Evolutionary conservation across 495 filamentous ascomycete genomes (phyloP).

Genomic region (Hypoxylon rickii): DNA sequence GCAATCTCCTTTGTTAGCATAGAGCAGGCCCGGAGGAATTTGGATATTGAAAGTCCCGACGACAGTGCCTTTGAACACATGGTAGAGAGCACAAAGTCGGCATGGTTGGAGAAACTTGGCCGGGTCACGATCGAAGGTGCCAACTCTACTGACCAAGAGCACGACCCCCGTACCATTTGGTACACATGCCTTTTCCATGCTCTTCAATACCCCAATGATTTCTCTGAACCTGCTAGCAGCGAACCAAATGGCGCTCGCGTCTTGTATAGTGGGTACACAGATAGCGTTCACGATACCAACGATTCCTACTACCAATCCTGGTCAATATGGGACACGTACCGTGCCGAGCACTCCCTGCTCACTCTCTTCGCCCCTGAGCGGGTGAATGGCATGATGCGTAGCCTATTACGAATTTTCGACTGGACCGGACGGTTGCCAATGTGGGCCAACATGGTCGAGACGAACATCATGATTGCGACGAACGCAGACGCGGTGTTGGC

Average conservation of each 20-base stretch:
- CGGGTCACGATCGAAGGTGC: slow-evolving; percentile 38
- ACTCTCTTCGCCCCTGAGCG: slow-evolving; percentile 39
- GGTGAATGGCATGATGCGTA: slow-evolving; percentile 40
- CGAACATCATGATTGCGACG: slow-evolving; percentile 43
- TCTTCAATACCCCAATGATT: slow-evolving; percentile 41
- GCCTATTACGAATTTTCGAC: slow-evolving; percentile 38
- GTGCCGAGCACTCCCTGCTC: slow-evolving; percentile 40
- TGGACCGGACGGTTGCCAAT: slow-evolving; percentile 41
- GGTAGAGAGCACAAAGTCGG: slow-evolving; percentile 30
- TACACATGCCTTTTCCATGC: slow-evolving; percentile 42
- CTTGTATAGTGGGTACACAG: slow-evolving; percentile 42
- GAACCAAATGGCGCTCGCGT: slow-evolving; percentile 13
- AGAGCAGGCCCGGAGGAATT: slow-evolving; percentile 40
- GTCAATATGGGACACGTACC: slow-evolving; percentile 44
- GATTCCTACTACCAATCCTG: slow-evolving; percentile 44
- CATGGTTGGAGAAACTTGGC: slow-evolving; percentile 40
- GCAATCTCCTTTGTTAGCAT: slow-evolving; percentile 41
- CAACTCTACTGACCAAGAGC: slow-evolving; percentile 34
- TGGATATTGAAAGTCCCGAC: slow-evolving; percentile 39
- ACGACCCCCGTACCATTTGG: slow-evolving; percentile 40
- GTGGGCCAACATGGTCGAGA: slow-evolving; percentile 45
- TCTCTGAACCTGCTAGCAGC: slow-evolving; percentile 35
- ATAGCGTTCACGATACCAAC: slow-evolving; percentile 35
- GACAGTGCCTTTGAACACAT: slow-evolving; percentile 32
- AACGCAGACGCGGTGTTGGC: slow-evolving; percentile 42